phyloP scores from a whole-genome alignment of 208 protist species.

The Trypanosoma lewisi region DNA sequence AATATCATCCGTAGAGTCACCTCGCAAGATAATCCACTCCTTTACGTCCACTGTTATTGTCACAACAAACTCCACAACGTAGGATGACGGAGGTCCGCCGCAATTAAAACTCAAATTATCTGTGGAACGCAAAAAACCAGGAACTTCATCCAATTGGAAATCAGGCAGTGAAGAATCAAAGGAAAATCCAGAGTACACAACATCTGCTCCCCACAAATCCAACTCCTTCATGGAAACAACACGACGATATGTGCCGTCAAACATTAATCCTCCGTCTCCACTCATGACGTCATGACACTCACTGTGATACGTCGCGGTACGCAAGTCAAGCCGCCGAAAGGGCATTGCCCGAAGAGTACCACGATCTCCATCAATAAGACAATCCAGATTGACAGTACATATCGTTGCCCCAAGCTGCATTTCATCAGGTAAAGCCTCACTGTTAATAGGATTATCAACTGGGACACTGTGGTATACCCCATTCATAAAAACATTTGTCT shows the following conservation, averaged over 20 bases:
- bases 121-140: neutral
- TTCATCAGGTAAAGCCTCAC: constrained; percentile 38
- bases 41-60: constrained; percentile 62
- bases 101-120: constrained; percentile 7
- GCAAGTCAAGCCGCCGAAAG: constrained; percentile 49
- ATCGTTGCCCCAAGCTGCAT: constrained; percentile 65
- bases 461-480: constrained; percentile 69
- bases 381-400: constrained; percentile 69
- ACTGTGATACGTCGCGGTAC: constrained; percentile 72
- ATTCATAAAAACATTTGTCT: constrained; percentile 76
- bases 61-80: constrained; percentile 60
- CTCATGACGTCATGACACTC: constrained; percentile 77
- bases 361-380: constrained; percentile 76
- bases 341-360: constrained; percentile 73
- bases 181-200: constrained; percentile 66
- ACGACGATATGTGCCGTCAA: constrained; percentile 73
- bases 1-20: constrained; percentile 62
- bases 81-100: constrained; percentile 17
- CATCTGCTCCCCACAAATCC: constrained; percentile 67
- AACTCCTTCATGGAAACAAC: constrained; percentile 57
- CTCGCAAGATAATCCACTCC: constrained; percentile 66
- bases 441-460: constrained; percentile 30
- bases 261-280: constrained; percentile 72
- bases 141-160: neutral
- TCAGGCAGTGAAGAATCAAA: constrained; percentile 15